Percentiles rank a stretch among this genome's conserved stretches.
Conservation (phyloP, 192 early-diverging fungal species). For the Haplosporangium gracile region DNA sequence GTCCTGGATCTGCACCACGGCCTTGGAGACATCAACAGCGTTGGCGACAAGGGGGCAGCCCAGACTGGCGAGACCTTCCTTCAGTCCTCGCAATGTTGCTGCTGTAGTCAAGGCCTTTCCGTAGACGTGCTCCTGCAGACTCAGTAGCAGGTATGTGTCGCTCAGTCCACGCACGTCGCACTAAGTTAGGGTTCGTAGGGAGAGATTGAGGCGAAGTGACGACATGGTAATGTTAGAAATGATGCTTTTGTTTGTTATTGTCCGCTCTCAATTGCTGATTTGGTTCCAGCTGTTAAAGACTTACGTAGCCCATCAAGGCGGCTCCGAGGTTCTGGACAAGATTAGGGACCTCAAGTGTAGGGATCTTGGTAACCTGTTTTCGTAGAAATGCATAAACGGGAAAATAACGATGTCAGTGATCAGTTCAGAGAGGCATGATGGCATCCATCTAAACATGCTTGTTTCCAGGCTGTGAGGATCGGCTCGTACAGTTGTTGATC, state of each 20-base stretch:
- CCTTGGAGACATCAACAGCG: conserved; percentile 18
- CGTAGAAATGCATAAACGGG: neutral
- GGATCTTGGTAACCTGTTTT: conserved; percentile 33
- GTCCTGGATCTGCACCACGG: conserved; percentile 32
- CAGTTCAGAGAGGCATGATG: neutral
- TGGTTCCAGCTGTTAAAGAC: neutral
- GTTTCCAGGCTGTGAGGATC: neutral
- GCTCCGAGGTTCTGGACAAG: conserved; percentile 54
- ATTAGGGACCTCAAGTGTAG: conserved; percentile 46
- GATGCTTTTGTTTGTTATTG: neutral
- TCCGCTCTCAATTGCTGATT: neutral
- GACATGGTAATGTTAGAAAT: neutral
- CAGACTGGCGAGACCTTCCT: conserved; percentile 35
- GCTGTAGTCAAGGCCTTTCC: conserved; percentile 48
- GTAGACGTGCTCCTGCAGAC: conserved; percentile 50
- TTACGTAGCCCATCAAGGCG: conserved; percentile 51
- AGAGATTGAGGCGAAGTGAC: neutral
- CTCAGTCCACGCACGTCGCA: conserved; percentile 44
- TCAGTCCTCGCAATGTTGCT: conserved; percentile 46
- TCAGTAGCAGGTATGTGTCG: conserved; percentile 40
- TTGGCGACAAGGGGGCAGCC: conserved; percentile 25
- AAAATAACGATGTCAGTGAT: neutral
- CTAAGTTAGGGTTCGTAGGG: conserved; percentile 2
- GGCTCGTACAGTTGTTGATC: conserved; percentile 29
- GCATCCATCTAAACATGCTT: neutral